Evolutionary conservation across 805 yeast genomes (phyloP), one percentile per base, ranked within the genome.

Genomic region (Barnettozyma vustinii): DNA sequence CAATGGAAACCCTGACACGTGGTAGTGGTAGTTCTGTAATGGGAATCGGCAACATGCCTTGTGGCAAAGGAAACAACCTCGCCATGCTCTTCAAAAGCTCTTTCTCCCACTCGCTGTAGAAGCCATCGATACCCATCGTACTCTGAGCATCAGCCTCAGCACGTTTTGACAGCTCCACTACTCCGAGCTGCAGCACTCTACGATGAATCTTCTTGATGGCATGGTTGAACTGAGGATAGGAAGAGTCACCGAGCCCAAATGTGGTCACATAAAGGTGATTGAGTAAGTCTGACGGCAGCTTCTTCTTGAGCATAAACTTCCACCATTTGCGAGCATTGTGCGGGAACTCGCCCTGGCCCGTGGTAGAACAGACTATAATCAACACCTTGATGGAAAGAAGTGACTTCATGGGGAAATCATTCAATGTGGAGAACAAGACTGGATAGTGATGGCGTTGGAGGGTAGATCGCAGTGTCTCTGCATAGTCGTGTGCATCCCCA

Each of bases 291-390:
- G 55, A 26, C 70, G 94, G 75, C 8, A 92, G 75, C 54, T 80
- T 81, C 61, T 76, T 80, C 61, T 77, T 79, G 49, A 88, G 75
- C 56, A 94, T 65, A 52, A 84, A 80, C 55, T 75, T 74, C 95
- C 96, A 86, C 53, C 92, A 79, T 52, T 77, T 79, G 53, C 73
- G 72, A 1, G 85, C 83, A 61, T 88, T 88, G 39, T 85, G 66
- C 0, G 99, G 98, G 32, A 92, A 66, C 52, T 86, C 96, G 25
- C 99, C 99, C 65, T 92, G 97, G 8, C 99, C 98, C 1, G 96
- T 85, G 0, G 99, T 92, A 1, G 97, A 83, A 62, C 95, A 86
- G 3, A 92, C 63, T 0, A 84, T 72, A 20, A 83, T 70, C 46
- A 80, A 69, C 26, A 67, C 65, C 7, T 68, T 58, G 15, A 80